Evolutionary conservation across 2,329 filamentous ascomycete species (phyloP).

Genomic region (Sarocladiaceae sp.): DNA sequence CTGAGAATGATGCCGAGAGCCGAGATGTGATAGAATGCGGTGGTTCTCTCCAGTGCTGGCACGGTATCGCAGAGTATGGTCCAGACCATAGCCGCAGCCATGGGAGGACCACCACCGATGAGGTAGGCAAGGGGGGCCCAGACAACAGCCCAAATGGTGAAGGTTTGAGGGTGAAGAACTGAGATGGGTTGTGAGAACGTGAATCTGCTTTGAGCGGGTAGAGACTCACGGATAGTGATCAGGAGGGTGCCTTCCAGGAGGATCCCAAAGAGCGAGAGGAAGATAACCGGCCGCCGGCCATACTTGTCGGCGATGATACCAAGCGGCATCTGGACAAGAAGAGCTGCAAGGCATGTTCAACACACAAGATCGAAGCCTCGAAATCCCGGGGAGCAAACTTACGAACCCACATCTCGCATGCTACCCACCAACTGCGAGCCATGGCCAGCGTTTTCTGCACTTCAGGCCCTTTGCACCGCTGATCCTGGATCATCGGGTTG

Average conservation of each 20-base stretch:
- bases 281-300: conserved; percentile 35
- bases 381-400: conserved; percentile 13
- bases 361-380: not conserved
- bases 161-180: conserved; percentile 30
- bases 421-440: conserved; percentile 38
- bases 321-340: conserved; percentile 38
- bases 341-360: conserved; percentile 18
- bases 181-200: conserved; percentile 13
- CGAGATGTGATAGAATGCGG: conserved; percentile 32
- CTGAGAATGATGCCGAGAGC: conserved; percentile 27
- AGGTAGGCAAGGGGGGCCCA: conserved; percentile 27
- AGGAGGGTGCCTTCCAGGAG: conserved; percentile 22
- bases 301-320: conserved; percentile 41
- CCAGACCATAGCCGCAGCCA: conserved; percentile 37
- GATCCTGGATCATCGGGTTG: conserved; percentile 25
- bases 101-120: conserved; percentile 34
- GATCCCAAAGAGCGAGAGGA: conserved; percentile 27
- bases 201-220: not conserved
- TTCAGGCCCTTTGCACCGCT: conserved; percentile 39
- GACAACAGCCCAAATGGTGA: conserved; percentile 34
- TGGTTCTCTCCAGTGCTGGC: conserved; percentile 29
- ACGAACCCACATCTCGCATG: conserved; percentile 42
- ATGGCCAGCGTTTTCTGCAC: conserved; percentile 48
- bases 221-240: conserved; percentile 24
- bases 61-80: conserved; percentile 39